Evolutionary conservation across 2,329 filamentous ascomycete species (phyloP), one percentile per base, ranked within the genome.

Genomic region (Claviceps quebecensis): DNA sequence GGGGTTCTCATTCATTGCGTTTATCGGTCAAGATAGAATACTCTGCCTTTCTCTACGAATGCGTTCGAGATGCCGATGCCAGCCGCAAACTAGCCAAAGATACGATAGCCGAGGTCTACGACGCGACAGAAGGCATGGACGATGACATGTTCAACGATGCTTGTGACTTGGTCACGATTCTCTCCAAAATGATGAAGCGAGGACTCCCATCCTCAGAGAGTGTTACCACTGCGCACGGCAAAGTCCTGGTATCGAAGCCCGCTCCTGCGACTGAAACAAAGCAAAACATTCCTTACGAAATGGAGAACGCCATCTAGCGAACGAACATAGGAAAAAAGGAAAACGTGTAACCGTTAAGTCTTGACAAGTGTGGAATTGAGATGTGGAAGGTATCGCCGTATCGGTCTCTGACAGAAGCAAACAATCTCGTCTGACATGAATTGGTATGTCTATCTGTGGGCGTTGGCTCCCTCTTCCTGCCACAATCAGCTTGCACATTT

Each of bases 121-220:
- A 89, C 52, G 88, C 89, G 1, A 82, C 85, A 50, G 90, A 96
- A 66, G 87, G 87, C 19, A 91, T 97, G 81, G 87, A 94, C 53
- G 90, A 97, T 61, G 88, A 94, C 58, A 94, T 93, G 73, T 98
- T 96, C 63, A 81, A 86, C 57, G 93, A 97, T 65, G 88, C 90
- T 0, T 89, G 88, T 53, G 86, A 91, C 60, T 75, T 96, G 13
- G 90, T 97, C 8, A 84, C 86, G 1, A 83, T 93, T 0, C 67
- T 97, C 1, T 88, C 87, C 6, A 87, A 84, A 61, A 93, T 96
- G 83, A 87, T 90, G 77, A 90, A 86, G 68, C 78, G 88, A 48
- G 84, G 84, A 1, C 64, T 81, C 3, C 70, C 67, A 5, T 65
- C 68, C 2, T 65, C 69, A 2, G 67, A 58, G 53, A 66, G 65